Base-by-base conservation (phyloP, 169 alveolate species). In the Cryptosporidium sp. region DNA sequence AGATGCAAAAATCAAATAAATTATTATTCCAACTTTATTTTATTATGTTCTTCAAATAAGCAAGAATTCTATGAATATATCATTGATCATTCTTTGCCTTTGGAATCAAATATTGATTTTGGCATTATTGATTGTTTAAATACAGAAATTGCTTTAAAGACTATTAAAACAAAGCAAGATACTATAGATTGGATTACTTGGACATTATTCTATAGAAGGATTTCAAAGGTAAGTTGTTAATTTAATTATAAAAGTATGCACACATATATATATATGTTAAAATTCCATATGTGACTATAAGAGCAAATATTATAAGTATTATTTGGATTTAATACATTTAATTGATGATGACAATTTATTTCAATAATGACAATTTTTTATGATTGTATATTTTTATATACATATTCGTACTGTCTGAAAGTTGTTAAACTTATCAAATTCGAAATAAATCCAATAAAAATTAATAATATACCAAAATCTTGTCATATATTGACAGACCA, bases 141-240 rank as follows among this genome's bases (percentile, higher is more conserved):
- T 86, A 98, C 99, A 31, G 99, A 98, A 92, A 96, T 99, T 9
- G 99, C 97, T 23, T 95, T 97, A 93, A 98, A 97, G 68, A 97
- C 97, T 41, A 95, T 99, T 62, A 98, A 96, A 62, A 96, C 95
- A 85, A 97, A 97, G 85, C 99, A 98, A 87, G 99, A 97, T 85
- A 98, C 99, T 23, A 96, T 99, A 18, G 99, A 98, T 91, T 99
- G 99, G 99, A 95, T 98, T 37, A 98, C 99, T 33, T 99, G 99
- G 99, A 96, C 99, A 26, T 97, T 98, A 92, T 96, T 97, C 96
- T 98, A 98, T 93, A 93, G 99, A 73, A 95, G 99, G 84, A 94
- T 99, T 21, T 93, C 98, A 16, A 96, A 96, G 95, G 73, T 75
- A 80, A 80, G 89, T 80, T 39, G 89, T 80, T 39, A 5, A 26